Base-by-base conservation (phyloP, 2,329 filamentous ascomycete genomes). In the Xylariaceae sp. region DNA sequence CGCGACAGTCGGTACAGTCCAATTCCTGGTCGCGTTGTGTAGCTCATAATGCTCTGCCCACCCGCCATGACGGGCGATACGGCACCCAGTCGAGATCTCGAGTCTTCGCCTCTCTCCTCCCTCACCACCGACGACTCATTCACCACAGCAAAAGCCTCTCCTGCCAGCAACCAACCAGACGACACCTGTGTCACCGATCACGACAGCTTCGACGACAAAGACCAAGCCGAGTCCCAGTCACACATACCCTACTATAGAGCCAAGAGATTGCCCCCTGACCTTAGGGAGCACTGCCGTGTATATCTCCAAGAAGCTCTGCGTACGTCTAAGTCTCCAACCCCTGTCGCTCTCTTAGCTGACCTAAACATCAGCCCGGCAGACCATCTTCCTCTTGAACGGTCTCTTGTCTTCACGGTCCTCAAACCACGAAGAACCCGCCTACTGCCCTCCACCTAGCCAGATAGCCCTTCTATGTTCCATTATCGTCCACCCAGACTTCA, bases 401-500 rank as follows among this genome's bases (percentile, higher is more conserved):
- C 73, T 86, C n/a, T 72, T 87, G n/a, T 76, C 73, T 2, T 75
- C 83, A 13, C 81, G 83, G 50, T 49, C 56, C 43, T 22, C 42
- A 13, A 36, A 53, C 42, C 47, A 43, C 41, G 22, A 50, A 16
- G 62, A 57, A 57, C 75, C 82, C 1, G 80, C 81, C 11, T 81
- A 80, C 52, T 71, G 90, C 16, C 89, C 93, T 1, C 82, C 88
- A 2, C 78, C 87, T 0, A 81, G 83, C 51, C 86, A 93, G 58
- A 75, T 97, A 19, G 86, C 89, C 7, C 75, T 97, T 9, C 79
- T 91, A n/a, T 83, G 80, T 41, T 94, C 90, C 1, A 75, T 97
- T n/a, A 71, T 86, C n/a, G 81, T 94, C 13, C 90, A 96, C 63
- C 93, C 93, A 0, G 73, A 76, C 19, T 82, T 88, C 58, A 97